Conservation (phyloP, 208 protist genomes). For the Trichomonas vaginalis region DNA sequence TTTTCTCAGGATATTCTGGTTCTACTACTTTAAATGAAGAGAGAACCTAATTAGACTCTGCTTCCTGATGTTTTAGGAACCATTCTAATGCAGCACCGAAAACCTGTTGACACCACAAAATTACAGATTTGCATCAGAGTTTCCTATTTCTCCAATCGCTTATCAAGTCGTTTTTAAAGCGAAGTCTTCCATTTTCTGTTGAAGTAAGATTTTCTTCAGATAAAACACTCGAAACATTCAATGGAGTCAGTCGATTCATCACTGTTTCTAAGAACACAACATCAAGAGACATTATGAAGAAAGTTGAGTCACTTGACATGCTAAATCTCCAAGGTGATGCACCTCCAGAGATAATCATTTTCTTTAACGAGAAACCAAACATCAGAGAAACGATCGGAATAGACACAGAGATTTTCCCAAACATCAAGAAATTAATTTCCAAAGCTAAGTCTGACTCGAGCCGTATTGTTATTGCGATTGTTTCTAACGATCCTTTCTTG, state of each 20-base stretch:
- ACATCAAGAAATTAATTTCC: too few species aligned
- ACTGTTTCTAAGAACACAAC: background rate
- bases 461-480: too few species aligned
- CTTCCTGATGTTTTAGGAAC: too few species aligned
- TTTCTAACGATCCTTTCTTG: too few species aligned
- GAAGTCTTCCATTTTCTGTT: background rate
- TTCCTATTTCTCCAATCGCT: background rate
- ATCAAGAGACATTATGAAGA: background rate
- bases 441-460: too few species aligned
- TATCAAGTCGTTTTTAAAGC: background rate
- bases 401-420: too few species aligned
- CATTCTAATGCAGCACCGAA: too few species aligned
- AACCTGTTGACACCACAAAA: background rate
- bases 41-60: too few species aligned
- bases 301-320: too few species aligned
- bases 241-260: background rate
- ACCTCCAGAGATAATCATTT: background rate
- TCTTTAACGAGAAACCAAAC: background rate
- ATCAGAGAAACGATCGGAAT: background rate
- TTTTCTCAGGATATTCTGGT: too few species aligned
- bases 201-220: background rate
- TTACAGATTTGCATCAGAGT: background rate
- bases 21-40: too few species aligned
- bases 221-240: background rate
- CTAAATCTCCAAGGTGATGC: background rate